Base-by-base conservation (phyloP, 176 grass and related monocot species). In the barley (Hordeum vulgare) region DNA sequence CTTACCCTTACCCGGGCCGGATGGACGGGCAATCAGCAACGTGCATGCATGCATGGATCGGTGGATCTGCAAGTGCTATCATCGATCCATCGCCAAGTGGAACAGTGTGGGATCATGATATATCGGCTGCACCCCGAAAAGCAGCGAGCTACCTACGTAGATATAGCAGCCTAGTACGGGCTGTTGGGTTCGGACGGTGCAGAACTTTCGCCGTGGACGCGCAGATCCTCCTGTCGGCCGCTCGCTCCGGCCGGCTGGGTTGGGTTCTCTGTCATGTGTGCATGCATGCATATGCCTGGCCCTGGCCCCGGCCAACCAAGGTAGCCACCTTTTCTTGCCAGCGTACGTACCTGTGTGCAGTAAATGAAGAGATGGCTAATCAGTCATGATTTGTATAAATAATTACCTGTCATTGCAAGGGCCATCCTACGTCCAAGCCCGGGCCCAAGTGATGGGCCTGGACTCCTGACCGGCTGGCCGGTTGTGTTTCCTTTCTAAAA, bases 161-260 rank as follows among this genome's bases (percentile, higher is more conserved):
- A 71, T 40, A 26, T 7, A 62, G 60, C 35, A 36, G 33, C 18
- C 18, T 67, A 0, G 67, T 44, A 71, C 67, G 67, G 67, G 67
- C 18, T 71, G 67, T 26, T 42, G 67, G 67, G 67, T 41, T 71
- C 36, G n/a, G 67, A 3, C 68, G 68, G 68, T 27, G 68, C 68
- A 71, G 12, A 44, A 15, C 37, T 71, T 71, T 71, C 23, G 64
- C 17, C 63, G 31, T 66, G 63, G 63, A 21, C 17, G 63, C 29
- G 68, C 68, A 71, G 68, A 71, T 71, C 68, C 39, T 71, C 14
- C 6, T 71, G 68, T 71, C 68, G 68, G 68, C 68, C 68, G 68
- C 66, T 68, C 31, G 68, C 66, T 68, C 31, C 31, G 3, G 17
- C 61, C 61, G 61, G 61, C 18, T 31, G 28, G 27, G 62, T 17